Evolutionary conservation across 805 yeast genomes (phyloP).

Genomic region (Hanseniaspora pseudoguilliermondii): DNA sequence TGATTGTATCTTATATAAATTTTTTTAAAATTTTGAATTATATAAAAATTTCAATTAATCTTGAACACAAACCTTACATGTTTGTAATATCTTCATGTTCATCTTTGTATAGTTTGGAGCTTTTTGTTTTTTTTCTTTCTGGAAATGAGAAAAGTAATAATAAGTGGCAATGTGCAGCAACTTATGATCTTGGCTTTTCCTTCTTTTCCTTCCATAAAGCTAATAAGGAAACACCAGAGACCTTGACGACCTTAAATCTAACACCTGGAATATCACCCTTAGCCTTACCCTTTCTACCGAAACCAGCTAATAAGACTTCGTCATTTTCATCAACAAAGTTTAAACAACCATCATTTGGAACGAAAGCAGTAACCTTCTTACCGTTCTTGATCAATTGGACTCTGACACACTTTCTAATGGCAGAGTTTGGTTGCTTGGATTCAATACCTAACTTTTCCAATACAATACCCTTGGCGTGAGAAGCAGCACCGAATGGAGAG

Average conservation of each 20-base stretch:
- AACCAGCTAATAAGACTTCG: slow-evolving; percentile 98
- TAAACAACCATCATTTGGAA: slow-evolving; percentile 99
- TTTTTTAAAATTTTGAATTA: background rate
- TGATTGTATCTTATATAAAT: background rate
- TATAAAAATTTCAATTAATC: background rate
- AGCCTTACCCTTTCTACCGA: slow-evolving; percentile 99
- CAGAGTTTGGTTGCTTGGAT: slow-evolving; percentile 99
- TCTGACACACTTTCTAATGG: slow-evolving; percentile 99
- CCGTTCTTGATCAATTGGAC: slow-evolving; percentile 99
- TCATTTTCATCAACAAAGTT: slow-evolving; percentile 99
- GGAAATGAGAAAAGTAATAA: background rate
- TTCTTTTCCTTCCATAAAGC: slow-evolving; percentile 99
- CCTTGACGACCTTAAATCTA: slow-evolving; percentile 99
- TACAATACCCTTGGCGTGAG: slow-evolving; percentile 99
- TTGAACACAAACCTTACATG: background rate
- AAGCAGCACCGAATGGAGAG: slow-evolving; percentile 99
- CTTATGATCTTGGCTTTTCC: slow-evolving; percentile 99
- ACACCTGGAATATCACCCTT: slow-evolving; percentile 99
- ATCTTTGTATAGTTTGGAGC: too few relatives aligned
- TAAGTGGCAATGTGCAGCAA: background rate
- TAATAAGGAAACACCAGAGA: slow-evolving; percentile 97
- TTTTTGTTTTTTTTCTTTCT: background rate
- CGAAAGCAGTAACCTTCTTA: slow-evolving; percentile 99
- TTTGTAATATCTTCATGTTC: background rate
- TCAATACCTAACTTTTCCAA: slow-evolving; percentile 99